phyloP scores from a whole-genome alignment of 2,329 filamentous ascomycete species.

The Epicoccum sorghinum region DNA sequence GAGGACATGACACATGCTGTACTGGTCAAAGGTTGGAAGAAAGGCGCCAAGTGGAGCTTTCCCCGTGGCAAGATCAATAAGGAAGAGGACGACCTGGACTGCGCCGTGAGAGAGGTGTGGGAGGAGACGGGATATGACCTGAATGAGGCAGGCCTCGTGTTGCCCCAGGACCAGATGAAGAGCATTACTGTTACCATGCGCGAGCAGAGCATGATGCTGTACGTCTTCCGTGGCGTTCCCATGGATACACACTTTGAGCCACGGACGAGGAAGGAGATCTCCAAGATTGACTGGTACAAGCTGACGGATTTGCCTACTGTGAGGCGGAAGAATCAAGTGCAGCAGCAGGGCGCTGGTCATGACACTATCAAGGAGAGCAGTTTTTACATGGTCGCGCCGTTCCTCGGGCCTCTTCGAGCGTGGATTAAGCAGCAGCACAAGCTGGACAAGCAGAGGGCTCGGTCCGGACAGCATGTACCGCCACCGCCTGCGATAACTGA shows the following conservation, averaged over 20 bases:
- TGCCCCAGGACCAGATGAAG: slow-evolving; percentile 71
- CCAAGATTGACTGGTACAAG: slow-evolving; percentile 94
- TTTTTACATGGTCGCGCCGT: slow-evolving; percentile 98
- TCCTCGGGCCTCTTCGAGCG: slow-evolving; percentile 81
- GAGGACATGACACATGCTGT: slow-evolving; percentile 92
- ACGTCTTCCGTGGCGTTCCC: slow-evolving; percentile 87
- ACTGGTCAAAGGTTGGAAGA: slow-evolving; percentile 97
- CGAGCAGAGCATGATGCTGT: slow-evolving; percentile 91
- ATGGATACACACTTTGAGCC: slow-evolving; percentile 89
- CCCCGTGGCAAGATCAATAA: slow-evolving; percentile 98
- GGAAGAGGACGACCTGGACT: slow-evolving; percentile 91
- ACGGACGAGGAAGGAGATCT: slow-evolving; percentile 94
- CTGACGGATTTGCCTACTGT: slow-evolving; percentile 85
- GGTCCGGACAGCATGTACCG: slow-evolving; percentile 24
- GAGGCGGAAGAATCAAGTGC: slow-evolving; percentile 69
- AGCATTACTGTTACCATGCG: slow-evolving; percentile 88
- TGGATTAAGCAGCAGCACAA: slow-evolving; percentile 89
- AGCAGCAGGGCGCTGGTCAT: slow-evolving; percentile 61
- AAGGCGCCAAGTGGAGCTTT: slow-evolving; percentile 94
- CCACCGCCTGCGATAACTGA: slow-evolving; percentile 35
- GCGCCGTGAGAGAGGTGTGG: slow-evolving; percentile 90
- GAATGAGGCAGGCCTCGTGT: slow-evolving; percentile 74
- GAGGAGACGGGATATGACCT: slow-evolving; percentile 95
- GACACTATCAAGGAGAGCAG: slow-evolving; percentile 74
- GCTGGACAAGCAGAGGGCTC: slow-evolving; percentile 62